Percentiles rank a stretch among this genome's conserved stretches.
Conservation (phyloP, 116 monocot species). For the Papilionanthe hybrid region DNA sequence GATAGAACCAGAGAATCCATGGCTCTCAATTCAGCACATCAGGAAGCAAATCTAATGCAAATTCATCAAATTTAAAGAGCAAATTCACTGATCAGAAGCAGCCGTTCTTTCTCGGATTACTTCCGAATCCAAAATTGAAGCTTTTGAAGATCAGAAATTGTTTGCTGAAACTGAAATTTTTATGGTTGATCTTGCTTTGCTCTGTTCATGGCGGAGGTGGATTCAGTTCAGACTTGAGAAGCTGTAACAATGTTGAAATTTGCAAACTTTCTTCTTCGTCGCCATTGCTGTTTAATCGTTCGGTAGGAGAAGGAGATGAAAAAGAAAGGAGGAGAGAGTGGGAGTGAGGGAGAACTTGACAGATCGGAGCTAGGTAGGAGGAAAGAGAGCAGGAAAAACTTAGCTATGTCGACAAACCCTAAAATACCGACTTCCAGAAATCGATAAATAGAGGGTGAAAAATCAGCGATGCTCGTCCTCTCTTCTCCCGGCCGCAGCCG, state of each 20-base stretch:
- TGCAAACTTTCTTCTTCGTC: background rate
- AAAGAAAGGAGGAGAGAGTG: background rate
- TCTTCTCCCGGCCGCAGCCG: constrained; percentile 25
- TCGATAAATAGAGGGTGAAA: background rate
- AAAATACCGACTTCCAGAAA: background rate
- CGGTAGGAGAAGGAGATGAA: background rate
- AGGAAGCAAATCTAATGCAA: too few relatives aligned
- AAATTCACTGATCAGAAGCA: background rate
- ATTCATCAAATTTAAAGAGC: too few relatives aligned
- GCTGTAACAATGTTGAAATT: too few relatives aligned
- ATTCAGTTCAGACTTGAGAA: too few relatives aligned
- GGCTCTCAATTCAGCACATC: too few relatives aligned
- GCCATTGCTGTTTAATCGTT: background rate
- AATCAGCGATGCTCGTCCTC: constrained; percentile 52
- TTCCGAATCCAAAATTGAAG: too few relatives aligned
- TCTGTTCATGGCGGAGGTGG: too few relatives aligned
- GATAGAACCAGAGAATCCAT: constrained; percentile 8
- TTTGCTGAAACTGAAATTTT: too few relatives aligned
- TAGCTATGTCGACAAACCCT: constrained; percentile 11
- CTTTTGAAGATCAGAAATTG: too few relatives aligned
- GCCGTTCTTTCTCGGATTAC: background rate
- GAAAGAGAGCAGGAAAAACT: constrained; percentile 5
- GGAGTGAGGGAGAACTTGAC: background rate
- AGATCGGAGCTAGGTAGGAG: background rate
- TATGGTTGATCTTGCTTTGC: too few relatives aligned